Evolutionary conservation across 2,329 filamentous ascomycete species (phyloP).

Genomic region (Penicillium palitans): DNA sequence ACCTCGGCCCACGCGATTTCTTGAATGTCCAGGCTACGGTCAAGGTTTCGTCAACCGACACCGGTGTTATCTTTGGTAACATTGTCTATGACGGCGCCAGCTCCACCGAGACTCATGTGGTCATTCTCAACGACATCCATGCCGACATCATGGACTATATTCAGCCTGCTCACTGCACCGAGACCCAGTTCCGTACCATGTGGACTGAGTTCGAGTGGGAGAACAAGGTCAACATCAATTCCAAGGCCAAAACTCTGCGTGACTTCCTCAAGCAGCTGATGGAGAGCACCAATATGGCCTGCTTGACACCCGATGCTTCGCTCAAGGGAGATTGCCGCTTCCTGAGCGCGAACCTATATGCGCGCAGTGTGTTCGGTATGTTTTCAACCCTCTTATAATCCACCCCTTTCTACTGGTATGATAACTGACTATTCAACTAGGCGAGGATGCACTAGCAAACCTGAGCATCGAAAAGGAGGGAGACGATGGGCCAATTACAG

Average conservation of each 20-base stretch:
- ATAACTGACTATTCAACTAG: constrained; percentile 52
- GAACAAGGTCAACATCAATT: constrained; percentile 99
- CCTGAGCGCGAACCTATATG: constrained; percentile 94
- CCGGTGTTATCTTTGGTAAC: constrained; percentile 97
- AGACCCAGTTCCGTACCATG: constrained; percentile 99
- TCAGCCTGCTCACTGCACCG: constrained; percentile 91
- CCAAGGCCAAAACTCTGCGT: constrained; percentile 85
- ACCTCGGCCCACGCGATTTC: constrained; percentile 92
- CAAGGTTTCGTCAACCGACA: constrained; percentile 97
- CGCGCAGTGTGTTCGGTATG: constrained; percentile 96
- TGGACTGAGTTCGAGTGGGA: constrained; percentile 99
- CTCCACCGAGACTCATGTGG: constrained; percentile 90
- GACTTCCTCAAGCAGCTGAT: constrained; percentile 93
- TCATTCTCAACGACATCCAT: constrained; percentile 96
- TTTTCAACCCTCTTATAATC: constrained; percentile 5
- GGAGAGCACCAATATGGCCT: constrained; percentile 98
- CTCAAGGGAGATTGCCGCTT: constrained; percentile 98
- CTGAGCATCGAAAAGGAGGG: constrained; percentile 97
- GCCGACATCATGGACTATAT: constrained; percentile 99
- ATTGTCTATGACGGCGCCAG: constrained; percentile 95
- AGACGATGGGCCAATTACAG: constrained; percentile 90
- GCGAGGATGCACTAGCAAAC: constrained; percentile 97
- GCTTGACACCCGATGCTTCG: constrained; percentile 91
- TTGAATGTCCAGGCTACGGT: constrained; percentile 98
- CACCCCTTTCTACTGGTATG: background rate